Conservation (phyloP, 129 eudicot species). For the Calendula officinalis region DNA sequence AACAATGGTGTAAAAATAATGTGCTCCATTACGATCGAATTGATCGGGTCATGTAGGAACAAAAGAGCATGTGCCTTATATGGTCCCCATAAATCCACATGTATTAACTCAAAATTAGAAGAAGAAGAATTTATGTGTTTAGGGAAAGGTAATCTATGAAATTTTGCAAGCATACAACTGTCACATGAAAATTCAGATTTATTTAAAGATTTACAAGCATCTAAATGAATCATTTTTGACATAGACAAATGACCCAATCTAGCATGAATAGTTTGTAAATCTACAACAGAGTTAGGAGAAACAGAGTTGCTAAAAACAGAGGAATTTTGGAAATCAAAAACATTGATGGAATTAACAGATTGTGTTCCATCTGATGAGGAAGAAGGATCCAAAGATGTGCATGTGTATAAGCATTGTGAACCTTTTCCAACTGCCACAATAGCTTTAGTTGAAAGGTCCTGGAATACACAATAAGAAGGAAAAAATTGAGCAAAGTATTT, state of each 20-base stretch:
- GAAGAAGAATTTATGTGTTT: too few species aligned
- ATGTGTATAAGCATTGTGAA: not conserved
- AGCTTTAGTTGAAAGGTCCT: not conserved
- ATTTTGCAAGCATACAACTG: not conserved
- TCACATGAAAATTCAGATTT: not conserved
- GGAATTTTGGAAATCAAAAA: not conserved
- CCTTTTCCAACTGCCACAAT: not conserved
- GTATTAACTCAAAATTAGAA: not conserved
- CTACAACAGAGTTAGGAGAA: too few species aligned
- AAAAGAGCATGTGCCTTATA: not conserved
- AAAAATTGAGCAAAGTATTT: not conserved
- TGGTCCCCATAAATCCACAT: slow-evolving; percentile 4
- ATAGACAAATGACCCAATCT: slow-evolving; percentile 3
- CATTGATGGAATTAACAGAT: not conserved
- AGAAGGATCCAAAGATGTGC: not conserved
- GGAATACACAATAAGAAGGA: not conserved
- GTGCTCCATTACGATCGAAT: not conserved
- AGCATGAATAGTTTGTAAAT: not conserved
- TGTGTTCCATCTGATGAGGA: too few species aligned
- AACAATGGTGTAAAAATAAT: slow-evolving; percentile 5
- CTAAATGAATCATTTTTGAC: not conserved
- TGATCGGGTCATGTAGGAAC: too few species aligned
- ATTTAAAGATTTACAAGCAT: not conserved
- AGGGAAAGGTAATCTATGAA: not conserved
- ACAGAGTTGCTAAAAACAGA: too few species aligned